Percentiles rank a stretch among this genome's conserved stretches.
Evolutionary conservation across 306 rosid species (phyloP).

Genomic region (Pyrus betulifolia): DNA sequence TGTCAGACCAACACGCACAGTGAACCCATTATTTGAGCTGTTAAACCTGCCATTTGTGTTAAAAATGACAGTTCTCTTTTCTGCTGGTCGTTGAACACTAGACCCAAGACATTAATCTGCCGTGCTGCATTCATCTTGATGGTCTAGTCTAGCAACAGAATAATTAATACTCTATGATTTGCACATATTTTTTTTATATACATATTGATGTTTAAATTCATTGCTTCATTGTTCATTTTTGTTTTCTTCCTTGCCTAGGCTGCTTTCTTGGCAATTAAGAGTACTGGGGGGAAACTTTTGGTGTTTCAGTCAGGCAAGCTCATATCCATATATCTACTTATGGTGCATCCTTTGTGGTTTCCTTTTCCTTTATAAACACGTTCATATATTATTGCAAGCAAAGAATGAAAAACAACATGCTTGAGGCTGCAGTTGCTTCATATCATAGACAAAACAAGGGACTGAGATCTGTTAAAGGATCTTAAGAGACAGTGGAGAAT

Average conservation of each 20-base stretch:
- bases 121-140: neutral
- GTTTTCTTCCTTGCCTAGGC: constrained; percentile 43
- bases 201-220: neutral
- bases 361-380: neutral
- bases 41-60: neutral
- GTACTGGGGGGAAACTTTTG: constrained; percentile 87
- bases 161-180: neutral
- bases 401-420: neutral
- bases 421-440: neutral
- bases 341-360: neutral
- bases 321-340: neutral
- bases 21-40: neutral
- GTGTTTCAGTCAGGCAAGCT: constrained; percentile 95
- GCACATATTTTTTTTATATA: neutral
- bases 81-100: neutral
- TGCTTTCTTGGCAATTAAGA: constrained; percentile 93
- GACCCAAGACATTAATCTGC: neutral
- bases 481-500: neutral
- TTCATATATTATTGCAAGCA: neutral
- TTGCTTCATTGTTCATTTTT: neutral
- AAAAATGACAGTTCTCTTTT: neutral
- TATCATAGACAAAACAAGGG: neutral
- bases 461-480: neutral
- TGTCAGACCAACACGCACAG: neutral
- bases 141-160: neutral